phyloP scores from a whole-genome alignment of 1,284 basidiomycete species.

The Ceratobasidium sp. region DNA sequence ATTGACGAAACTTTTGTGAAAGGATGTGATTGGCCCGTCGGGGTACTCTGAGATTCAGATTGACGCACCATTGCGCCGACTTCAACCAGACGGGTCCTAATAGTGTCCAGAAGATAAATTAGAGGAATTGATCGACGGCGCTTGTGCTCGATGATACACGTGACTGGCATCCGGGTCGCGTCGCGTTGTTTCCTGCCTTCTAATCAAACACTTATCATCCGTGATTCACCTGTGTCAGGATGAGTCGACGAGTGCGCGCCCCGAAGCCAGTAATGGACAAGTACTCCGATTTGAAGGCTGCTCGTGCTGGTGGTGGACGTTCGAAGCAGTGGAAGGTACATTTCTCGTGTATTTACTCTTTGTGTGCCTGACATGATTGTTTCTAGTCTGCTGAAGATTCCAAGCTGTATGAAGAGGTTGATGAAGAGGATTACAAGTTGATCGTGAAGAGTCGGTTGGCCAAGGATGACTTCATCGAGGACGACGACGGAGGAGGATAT shows the following conservation, averaged over 20 bases:
- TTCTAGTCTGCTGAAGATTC: constrained; percentile 67
- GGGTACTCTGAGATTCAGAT: too few relatives aligned
- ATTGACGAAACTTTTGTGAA: constrained; percentile 3
- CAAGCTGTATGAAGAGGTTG: constrained; percentile 90
- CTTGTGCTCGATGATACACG: background rate
- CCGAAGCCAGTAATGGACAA: constrained; percentile 47
- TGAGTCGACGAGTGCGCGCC: constrained; percentile 21
- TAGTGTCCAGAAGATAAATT: background rate
- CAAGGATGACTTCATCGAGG: constrained; percentile 93
- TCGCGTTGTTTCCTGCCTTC: constrained; percentile 25
- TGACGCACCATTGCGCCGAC: constrained; percentile 7
- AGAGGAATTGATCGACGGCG: constrained; percentile 16
- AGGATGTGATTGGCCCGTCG: background rate
- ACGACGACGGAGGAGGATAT: constrained; percentile 93
- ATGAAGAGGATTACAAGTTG: constrained; percentile 88
- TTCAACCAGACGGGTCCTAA: background rate
- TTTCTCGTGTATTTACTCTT: background rate
- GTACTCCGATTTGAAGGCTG: constrained; percentile 58
- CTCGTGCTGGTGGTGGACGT: constrained; percentile 58
- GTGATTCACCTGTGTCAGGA: background rate
- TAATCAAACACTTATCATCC: background rate
- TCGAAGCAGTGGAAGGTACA: constrained; percentile 60
- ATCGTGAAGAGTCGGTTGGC: constrained; percentile 90
- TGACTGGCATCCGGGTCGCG: constrained; percentile 21
- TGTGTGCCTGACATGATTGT: constrained; percentile 46